Evolutionary conservation across 2,329 filamentous ascomycete species (phyloP).

Genomic region (Alternaria angustiovoidea): DNA sequence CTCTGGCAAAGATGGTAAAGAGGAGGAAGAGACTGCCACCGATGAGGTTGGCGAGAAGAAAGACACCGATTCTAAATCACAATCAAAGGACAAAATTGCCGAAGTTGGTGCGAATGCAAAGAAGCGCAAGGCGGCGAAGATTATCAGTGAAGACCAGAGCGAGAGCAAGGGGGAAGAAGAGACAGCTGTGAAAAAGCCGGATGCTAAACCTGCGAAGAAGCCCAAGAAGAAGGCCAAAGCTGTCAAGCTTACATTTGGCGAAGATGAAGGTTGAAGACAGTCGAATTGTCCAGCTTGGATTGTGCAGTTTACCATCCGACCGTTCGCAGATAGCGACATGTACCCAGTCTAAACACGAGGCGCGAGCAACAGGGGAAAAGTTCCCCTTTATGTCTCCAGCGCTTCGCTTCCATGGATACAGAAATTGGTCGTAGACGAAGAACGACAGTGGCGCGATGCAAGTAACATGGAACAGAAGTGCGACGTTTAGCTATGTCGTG

Average conservation of each 20-base stretch:
- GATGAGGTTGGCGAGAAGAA: slow-evolving; percentile 14
- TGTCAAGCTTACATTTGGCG: slow-evolving; percentile 50
- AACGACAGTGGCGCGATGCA: neutral
- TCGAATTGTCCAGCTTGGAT: neutral
- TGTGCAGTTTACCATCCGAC: neutral
- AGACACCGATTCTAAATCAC: slow-evolving; percentile 12
- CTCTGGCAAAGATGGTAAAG: slow-evolving; percentile 36
- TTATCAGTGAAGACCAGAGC: slow-evolving; percentile 43
- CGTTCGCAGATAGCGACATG: neutral
- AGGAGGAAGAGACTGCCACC: slow-evolving; percentile 14
- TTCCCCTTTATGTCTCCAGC: neutral
- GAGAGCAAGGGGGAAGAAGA: slow-evolving; percentile 22
- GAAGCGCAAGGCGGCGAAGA: slow-evolving; percentile 50
- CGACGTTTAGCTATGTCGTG: neutral
- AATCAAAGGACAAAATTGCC: slow-evolving; percentile 41
- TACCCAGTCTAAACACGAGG: neutral
- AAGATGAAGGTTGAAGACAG: slow-evolving; percentile 36
- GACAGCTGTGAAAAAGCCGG: slow-evolving; percentile 16
- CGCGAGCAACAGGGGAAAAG: neutral
- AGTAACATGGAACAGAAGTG: neutral
- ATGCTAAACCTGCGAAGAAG: slow-evolving; percentile 38
- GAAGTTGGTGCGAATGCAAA: slow-evolving; percentile 45
- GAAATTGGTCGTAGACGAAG: no score
- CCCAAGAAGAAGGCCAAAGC: slow-evolving; percentile 48
- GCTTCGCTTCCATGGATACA: neutral